Base-by-base conservation (phyloP, 768 basidiomycete genomes). In the Lactarius indigo region DNA sequence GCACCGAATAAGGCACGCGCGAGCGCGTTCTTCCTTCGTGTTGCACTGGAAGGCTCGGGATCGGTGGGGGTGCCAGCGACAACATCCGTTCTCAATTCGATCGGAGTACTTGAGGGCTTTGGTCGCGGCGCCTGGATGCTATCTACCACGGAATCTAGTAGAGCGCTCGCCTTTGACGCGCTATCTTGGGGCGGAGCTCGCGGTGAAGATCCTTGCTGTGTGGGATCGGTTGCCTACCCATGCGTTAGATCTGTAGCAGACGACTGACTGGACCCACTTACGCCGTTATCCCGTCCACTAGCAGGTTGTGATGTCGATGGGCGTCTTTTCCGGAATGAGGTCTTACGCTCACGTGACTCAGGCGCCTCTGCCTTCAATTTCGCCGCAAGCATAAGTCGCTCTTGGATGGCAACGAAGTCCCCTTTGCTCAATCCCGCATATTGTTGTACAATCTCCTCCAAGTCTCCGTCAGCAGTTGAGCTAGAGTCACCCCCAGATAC, bases 281-380 rank as follows among this genome's bases (percentile, higher is more conserved):
- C 82, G 62, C 73, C 65, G 67, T 69, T 76, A 15, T 79, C 86
- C 50, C 83, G 80, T n/a, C 83, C 84, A 62, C 79, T 82, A 72
- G 85, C 88, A 13, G 90, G 90, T 75, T 92, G 90, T n/a, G 91
- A 91, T 17, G 89, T 91, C 1, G 91, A 92, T 13, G 90, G 90
- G 44, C 91, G 82, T 59, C 92, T 83, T 68, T 86, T 85, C 64
- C 91, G 82, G 70, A 91, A 78, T n/a, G 91, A 92, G 61, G 85
- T 86, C 0, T 83, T 79, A 56, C 90, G 85, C 70, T 86, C 85
- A 13, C 85, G 85, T 44, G 80, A 74, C 68, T 89, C 88, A 10
- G 84, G 82, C 59, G 79, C 82, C 18, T 79, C 78, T 50, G 82
- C 83, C 73, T 86, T 89, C 33, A 84, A 79, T 52, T 83, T 75